Evolutionary conservation across 306 rosid genomes (phyloP), one percentile per base, ranked within the genome.

Genomic region (Crataegus laevigata): DNA sequence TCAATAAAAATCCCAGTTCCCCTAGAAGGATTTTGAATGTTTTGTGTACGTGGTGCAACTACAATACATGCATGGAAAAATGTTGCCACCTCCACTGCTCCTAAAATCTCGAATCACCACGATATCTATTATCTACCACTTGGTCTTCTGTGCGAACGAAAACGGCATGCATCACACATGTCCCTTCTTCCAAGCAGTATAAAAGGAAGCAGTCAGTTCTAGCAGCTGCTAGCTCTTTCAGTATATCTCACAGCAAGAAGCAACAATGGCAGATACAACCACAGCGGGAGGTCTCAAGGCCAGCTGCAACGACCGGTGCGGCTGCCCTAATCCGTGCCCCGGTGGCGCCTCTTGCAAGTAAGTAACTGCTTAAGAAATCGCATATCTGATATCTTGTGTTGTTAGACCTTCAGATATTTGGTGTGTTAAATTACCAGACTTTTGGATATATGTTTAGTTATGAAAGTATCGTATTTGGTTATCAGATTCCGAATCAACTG

Each of bases 301-400:
- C 19, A 38, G 21, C 50, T 76, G 78, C 81, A 21, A 81, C 58
- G 75, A 81, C 15, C 36, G n/a, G 4, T 81, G 84, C 13, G 81
- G 81, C 57, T 81, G 84, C 24, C 70, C 78, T 9, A 72, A 59
- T 54, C 84, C 84, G 5, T 76, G 84, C 71, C 78, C 78, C 7
- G 66, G 81, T 6, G 81, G 84, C 4, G 5, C 2, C 18, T 1
- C 74, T 24, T 81, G 75, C 70, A 76, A 66, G 84, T 59, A 19
- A 6, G 68, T 29, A 15, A 32, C 68, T 0, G 21, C 14, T 47
- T 5, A 47, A 15, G 54, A 47, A 47, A 15, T 15, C 3, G 21
- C 21, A 15, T 26, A 60, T 60, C 29, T 10, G 29, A 22, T 12
- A 57, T 22, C 13, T 57, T 57, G 3, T 36, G 40, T 36, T 7